phyloP scores from a whole-genome alignment of 306 rosid genomes.

The Elaeagnus macrophylla region DNA sequence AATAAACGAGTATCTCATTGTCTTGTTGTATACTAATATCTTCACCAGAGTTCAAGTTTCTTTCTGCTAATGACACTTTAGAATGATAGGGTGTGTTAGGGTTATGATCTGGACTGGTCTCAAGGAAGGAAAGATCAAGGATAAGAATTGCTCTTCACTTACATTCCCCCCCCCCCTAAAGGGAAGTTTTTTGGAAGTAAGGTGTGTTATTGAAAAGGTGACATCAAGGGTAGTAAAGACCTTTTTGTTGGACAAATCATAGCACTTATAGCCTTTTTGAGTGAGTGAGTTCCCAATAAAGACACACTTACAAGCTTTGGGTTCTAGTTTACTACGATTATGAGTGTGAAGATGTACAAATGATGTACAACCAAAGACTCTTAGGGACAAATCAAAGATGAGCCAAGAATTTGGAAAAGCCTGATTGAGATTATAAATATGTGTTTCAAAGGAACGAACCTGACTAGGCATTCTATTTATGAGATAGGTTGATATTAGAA shows the following conservation, averaged over 20 bases:
- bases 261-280: not conserved
- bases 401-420: not conserved
- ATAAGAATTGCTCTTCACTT: no score
- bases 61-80: no score
- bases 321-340: not conserved
- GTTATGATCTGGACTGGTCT: no score
- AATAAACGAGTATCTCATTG: no score
- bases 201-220: not conserved
- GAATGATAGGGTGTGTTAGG: no score
- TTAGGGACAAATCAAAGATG: not conserved
- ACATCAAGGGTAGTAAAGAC: not conserved
- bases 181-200: no score
- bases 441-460: not conserved
- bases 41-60: no score
- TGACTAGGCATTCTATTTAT: not conserved
- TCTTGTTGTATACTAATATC: no score
- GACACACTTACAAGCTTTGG: not conserved
- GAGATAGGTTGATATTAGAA: not conserved
- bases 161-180: no score
- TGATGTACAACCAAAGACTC: not conserved
- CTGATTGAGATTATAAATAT: not conserved
- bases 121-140: no score
- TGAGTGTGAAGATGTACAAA: not conserved
- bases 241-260: not conserved
- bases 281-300: not conserved